Evolutionary conservation across 306 rosid genomes (phyloP).

Genomic region (Lathyrus aphaca): DNA sequence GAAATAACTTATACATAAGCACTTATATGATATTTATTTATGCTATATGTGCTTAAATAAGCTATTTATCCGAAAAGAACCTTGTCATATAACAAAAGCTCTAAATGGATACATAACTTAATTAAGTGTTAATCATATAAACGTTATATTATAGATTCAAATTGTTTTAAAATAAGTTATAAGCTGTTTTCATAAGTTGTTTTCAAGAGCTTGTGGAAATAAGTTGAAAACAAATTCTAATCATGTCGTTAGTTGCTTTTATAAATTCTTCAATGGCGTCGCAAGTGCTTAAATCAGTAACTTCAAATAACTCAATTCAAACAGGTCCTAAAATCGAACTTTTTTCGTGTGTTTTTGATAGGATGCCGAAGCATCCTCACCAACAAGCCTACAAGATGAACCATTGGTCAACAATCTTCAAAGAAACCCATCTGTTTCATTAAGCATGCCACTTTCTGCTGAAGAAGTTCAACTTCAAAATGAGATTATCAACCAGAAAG

Average conservation of each 20-base stretch:
- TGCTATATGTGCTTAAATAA: not conserved
- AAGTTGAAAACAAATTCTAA: no score
- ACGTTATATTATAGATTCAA: no score
- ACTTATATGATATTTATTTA: not conserved
- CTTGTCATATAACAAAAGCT: not conserved
- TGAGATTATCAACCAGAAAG: constrained; percentile 23
- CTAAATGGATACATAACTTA: no score
- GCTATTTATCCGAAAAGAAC: not conserved
- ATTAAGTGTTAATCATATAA: no score
- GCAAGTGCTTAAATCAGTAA: not conserved
- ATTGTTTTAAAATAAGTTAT: no score
- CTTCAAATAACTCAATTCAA: not conserved
- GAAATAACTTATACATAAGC: no score
- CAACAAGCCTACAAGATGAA: constrained; percentile 37
- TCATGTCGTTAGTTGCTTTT: no score
- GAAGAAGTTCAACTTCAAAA: constrained; percentile 42
- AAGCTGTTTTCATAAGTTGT: no score
- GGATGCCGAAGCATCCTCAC: constrained; percentile 47
- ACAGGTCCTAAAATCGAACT: not conserved
- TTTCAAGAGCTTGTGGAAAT: no score
- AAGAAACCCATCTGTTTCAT: constrained; percentile 57
- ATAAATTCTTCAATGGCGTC: no score
- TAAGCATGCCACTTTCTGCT: constrained; percentile 79
- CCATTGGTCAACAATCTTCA: constrained; percentile 49
- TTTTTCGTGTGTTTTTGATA: constrained; percentile 36